Evolutionary conservation across 768 basidiomycete species (phyloP), one percentile per base, ranked within the genome.

Genomic region (Termitomyces heimii): DNA sequence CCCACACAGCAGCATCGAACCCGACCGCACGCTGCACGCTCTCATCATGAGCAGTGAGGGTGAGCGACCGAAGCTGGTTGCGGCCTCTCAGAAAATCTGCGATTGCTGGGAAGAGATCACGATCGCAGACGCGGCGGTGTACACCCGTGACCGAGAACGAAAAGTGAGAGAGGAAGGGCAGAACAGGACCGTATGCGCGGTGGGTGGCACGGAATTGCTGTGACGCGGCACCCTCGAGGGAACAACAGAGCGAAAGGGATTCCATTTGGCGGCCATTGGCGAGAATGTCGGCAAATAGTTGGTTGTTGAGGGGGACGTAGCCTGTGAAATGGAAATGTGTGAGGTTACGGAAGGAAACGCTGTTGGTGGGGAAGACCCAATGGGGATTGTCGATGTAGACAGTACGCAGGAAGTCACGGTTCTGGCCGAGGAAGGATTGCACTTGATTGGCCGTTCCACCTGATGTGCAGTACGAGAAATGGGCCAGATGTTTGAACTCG

Each of bases 1-100:
- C 86, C 87, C 86, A 89, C 7, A 83, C 75, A 1, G 83, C 79
- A 0, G 87, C 84, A 60, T 88, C 83, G 61, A 85, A 88, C 28
- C 88, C 88, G 10, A 84, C 75, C 7, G 77, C 73, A 59, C 73
- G 73, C 61, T 81, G 79, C 22, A 75, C 69, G 5, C 59, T 60
- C 51, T 76, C 77, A 49, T 81, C 78, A 22, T 72, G 70, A 4
- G 76, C 77, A 12, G 78, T 73, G 0, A 89, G 73, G 44, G 77
- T 72, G 26, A 88, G 75, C 0, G 79, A 79, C n/a, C 71, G 72
- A 40, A 90, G 69, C 40, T 79, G 69, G 22, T 68, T 68, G 44
- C 85, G 74, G 8, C 79, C 82, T 14, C 84, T 78, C 34, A 90
- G 70, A 65, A 89, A 88, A 31, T 83, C 85, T 5, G 82, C 77